Percentiles rank a stretch among this genome's conserved stretches.
These are phyloP conservation scores for Metarhizium guizhouense DNA, from an alignment of 2,329 filamentous ascomycete species.

Conservation along the genomic window DNA sequence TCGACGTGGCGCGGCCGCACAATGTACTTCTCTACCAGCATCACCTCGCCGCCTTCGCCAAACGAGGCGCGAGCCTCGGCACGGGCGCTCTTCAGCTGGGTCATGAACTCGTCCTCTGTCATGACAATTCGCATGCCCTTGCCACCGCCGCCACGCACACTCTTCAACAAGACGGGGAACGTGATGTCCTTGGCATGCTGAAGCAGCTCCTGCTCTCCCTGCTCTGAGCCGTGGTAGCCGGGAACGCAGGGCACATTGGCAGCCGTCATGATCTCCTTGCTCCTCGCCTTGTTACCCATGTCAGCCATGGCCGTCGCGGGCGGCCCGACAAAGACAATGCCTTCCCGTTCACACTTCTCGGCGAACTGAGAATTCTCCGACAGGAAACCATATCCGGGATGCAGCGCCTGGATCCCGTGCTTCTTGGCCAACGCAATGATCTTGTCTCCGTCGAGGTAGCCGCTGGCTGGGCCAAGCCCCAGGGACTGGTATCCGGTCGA, in stretches of 20 bases:
- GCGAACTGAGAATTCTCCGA: constrained; percentile 93
- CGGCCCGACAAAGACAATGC: constrained; percentile 89
- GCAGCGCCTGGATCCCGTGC: constrained; percentile 81
- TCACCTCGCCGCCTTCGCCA: constrained; percentile 68
- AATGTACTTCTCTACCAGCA: constrained; percentile 80
- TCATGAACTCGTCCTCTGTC: constrained; percentile 57
- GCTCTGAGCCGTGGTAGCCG: constrained; percentile 84
- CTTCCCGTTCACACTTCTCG: constrained; percentile 76
- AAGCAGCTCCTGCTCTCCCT: constrained; percentile 54
- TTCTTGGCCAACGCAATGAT: constrained; percentile 84
- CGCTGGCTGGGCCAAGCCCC: constrained; percentile 72
- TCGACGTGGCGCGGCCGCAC: constrained; percentile 75
- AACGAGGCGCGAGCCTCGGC: constrained; percentile 72
- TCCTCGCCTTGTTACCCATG: constrained; percentile 89
- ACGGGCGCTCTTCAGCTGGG: constrained; percentile 62
- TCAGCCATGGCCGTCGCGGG: constrained; percentile 73
- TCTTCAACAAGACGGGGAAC: constrained; percentile 70
- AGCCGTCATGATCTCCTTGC: constrained; percentile 92
- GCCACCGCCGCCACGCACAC: constrained; percentile 70
- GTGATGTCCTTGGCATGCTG: constrained; percentile 61
- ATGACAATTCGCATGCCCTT: constrained; percentile 77
- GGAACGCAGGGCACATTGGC: constrained; percentile 96
- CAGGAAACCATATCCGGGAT: constrained; percentile 93
- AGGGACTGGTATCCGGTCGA: constrained; percentile 74
- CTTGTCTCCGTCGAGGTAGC: constrained; percentile 86